Evolutionary conservation across 129 eudicot species (phyloP).

Genomic region (Cynara cardunculus): DNA sequence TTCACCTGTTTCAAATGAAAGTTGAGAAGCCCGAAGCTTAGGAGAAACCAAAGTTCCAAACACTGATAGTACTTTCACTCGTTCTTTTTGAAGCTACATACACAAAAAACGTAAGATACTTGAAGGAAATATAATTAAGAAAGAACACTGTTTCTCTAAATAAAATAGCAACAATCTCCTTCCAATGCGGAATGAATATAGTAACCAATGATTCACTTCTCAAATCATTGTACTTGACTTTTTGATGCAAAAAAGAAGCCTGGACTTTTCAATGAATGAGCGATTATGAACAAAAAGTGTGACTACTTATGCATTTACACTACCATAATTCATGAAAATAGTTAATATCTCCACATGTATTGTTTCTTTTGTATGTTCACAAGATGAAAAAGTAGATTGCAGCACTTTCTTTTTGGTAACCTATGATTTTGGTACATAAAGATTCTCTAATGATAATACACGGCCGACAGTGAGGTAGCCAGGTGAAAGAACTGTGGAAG

Average conservation of each 20-base stretch:
- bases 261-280: background rate
- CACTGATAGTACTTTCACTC: slow-evolving; percentile 68
- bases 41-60: slow-evolving; percentile 91
- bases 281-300: background rate
- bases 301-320: background rate
- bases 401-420: background rate
- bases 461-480: too few relatives aligned
- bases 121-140: background rate
- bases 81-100: slow-evolving; percentile 59
- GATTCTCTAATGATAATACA: background rate
- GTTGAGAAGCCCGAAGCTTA: slow-evolving; percentile 80
- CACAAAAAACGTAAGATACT: background rate
- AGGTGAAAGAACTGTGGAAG: too few relatives aligned
- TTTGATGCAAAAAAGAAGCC: background rate
- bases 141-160: background rate
- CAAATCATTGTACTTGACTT: background rate
- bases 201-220: background rate
- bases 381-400: background rate
- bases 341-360: too few relatives aligned
- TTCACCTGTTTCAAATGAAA: slow-evolving; percentile 87
- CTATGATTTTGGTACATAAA: background rate
- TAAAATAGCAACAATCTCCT: background rate
- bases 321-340: too few relatives aligned
- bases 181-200: background rate
- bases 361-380: background rate